phyloP scores from a whole-genome alignment of 1,284 basidiomycete genomes.

The Irpex rosettiformis region DNA sequence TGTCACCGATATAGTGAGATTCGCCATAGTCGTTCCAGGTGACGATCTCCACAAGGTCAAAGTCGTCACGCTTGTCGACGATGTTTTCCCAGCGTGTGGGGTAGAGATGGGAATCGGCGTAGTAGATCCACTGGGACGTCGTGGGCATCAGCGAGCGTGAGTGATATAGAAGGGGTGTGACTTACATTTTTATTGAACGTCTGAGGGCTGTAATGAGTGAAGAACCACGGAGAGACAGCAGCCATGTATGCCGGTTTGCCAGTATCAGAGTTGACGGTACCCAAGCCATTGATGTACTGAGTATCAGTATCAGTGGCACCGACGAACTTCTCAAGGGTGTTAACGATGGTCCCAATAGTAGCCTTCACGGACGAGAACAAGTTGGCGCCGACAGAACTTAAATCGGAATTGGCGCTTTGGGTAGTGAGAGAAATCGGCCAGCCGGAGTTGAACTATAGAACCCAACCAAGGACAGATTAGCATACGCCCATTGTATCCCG shows the following conservation, averaged over 20 bases:
- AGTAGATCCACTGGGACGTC: slow-evolving; percentile 42
- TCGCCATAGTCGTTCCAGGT: slow-evolving; percentile 40
- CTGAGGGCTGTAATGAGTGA: slow-evolving; percentile 67
- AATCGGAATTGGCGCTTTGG: slow-evolving; percentile 31
- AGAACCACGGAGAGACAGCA: slow-evolving; percentile 58
- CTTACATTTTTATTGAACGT: slow-evolving; percentile 80
- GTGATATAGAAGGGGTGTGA: slow-evolving; percentile 2
- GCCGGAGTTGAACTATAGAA: slow-evolving; percentile 56
- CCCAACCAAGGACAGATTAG: slow-evolving; percentile 4
- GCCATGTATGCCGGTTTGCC: slow-evolving; percentile 23
- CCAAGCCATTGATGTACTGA: slow-evolving; percentile 29
- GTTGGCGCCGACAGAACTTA: slow-evolving; percentile 24
- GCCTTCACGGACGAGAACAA: slow-evolving; percentile 18
- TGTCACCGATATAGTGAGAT: slow-evolving; percentile 49
- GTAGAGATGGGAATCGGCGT: slow-evolving; percentile 66
- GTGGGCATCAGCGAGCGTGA: no score
- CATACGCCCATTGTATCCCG: neutral
- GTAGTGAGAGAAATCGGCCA: slow-evolving; percentile 60
- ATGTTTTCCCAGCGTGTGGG: slow-evolving; percentile 73
- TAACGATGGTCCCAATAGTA: slow-evolving; percentile 25
- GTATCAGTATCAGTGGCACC: slow-evolving; percentile 44
- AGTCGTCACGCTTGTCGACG: slow-evolving; percentile 52
- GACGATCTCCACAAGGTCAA: slow-evolving; percentile 44
- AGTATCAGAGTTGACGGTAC: slow-evolving; percentile 20
- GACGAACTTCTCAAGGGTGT: slow-evolving; percentile 37